Evolutionary conservation across 441 rosid genomes (phyloP).

Genomic region (Rhodomyrtus psidioides): DNA sequence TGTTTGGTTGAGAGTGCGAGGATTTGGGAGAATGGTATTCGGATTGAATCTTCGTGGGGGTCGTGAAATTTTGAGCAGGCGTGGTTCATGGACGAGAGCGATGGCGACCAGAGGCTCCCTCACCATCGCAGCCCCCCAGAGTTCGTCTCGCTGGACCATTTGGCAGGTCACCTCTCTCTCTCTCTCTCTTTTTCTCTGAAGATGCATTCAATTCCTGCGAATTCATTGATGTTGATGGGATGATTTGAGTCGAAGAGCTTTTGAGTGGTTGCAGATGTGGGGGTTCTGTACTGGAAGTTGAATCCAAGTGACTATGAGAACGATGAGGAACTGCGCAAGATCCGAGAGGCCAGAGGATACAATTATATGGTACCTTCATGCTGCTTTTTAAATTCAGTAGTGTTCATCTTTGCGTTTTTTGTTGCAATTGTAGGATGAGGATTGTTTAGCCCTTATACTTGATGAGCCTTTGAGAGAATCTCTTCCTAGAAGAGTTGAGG

Average conservation of each 20-base stretch:
- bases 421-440: background rate
- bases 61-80: conserved; percentile 32
- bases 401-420: background rate
- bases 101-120: conserved; percentile 63
- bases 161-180: conserved; percentile 31
- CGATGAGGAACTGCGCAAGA: conserved; percentile 45
- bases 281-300: conserved; percentile 72
- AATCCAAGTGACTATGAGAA: conserved; percentile 64
- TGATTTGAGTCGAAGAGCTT: background rate
- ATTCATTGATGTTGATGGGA: background rate
- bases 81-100: conserved; percentile 77
- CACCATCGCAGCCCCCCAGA: conserved; percentile 54
- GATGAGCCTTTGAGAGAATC: background rate
- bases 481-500: background rate
- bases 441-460: background rate
- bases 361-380: conserved; percentile 50
- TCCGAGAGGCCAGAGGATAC: conserved; percentile 72
- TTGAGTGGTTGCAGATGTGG: conserved; percentile 36
- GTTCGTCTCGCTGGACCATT: conserved; percentile 38
- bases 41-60: background rate
- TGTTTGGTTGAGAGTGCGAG: background rate
- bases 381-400: background rate
- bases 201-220: background rate
- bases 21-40: background rate
- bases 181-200: background rate